Conservation (phyloP, 2,329 filamentous ascomycete species). For the Didymella keratinophila region DNA sequence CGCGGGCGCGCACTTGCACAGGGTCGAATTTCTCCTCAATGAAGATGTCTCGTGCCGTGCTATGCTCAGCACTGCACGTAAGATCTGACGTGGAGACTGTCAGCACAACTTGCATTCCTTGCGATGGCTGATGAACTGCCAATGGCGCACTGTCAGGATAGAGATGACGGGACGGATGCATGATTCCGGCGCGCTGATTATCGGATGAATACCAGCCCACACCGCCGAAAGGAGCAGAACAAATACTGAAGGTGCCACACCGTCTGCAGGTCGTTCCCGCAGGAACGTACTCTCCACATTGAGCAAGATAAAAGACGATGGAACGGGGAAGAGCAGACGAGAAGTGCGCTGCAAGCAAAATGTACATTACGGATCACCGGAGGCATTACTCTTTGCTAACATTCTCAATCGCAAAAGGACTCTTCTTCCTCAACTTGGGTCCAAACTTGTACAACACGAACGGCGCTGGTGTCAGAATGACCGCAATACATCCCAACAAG, state of each 20-base stretch:
- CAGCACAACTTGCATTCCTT: neutral
- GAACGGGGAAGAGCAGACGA: neutral
- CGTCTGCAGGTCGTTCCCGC: neutral
- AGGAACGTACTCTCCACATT: neutral
- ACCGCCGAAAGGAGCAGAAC: neutral
- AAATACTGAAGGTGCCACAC: neutral
- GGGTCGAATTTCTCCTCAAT: neutral
- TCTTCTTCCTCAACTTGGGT: slow-evolving; percentile 37
- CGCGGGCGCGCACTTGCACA: neutral
- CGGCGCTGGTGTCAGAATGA: slow-evolving; percentile 44
- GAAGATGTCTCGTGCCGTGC: neutral
- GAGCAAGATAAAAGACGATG: neutral
- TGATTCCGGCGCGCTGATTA: neutral
- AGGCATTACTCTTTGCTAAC: neutral
- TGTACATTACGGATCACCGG: neutral
- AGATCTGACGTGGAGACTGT: neutral
- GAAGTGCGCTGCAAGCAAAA: no score
- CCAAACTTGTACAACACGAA: slow-evolving; percentile 50
- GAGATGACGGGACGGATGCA: neutral
- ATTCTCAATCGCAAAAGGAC: neutral
- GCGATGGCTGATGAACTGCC: neutral
- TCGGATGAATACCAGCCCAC: neutral
- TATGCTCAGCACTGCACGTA: neutral
- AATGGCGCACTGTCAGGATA: neutral
- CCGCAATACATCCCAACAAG: slow-evolving; percentile 48